Evolutionary conservation across 202 grass and related monocot species (phyloP).

Genomic region (Hordeum pubiflorum): DNA sequence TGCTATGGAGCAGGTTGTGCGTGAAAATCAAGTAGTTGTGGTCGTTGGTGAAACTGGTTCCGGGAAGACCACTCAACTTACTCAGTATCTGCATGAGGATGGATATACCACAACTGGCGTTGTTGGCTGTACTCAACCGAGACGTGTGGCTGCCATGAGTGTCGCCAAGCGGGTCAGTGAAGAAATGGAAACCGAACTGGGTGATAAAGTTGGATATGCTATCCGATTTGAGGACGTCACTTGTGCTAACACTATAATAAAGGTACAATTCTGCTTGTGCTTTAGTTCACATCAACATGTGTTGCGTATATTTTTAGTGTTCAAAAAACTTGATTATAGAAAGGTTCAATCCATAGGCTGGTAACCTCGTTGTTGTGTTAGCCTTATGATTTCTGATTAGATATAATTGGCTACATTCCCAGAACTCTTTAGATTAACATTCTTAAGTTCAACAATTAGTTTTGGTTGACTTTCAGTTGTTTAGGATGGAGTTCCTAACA

Average conservation of each 20-base stretch:
- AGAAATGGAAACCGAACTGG: slow-evolving; percentile 97
- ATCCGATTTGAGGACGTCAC: slow-evolving; percentile 99
- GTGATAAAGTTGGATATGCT: slow-evolving; percentile 87
- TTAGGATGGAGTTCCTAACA: slow-evolving; percentile 8
- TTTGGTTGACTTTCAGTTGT: not conserved
- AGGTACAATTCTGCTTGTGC: slow-evolving; percentile 42
- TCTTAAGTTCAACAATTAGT: not conserved
- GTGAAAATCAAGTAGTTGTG: slow-evolving; percentile 91
- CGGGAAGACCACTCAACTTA: slow-evolving; percentile 90
- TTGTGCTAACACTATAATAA: slow-evolving; percentile 76
- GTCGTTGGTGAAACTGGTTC: slow-evolving; percentile 99
- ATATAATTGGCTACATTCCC: not conserved
- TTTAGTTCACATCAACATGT: not conserved
- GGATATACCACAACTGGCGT: slow-evolving; percentile 73
- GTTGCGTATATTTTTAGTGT: not conserved
- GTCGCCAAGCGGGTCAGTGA: slow-evolving; percentile 96
- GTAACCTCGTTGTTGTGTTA: not conserved
- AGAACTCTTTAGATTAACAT: slow-evolving; percentile 1
- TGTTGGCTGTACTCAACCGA: slow-evolving; percentile 95
- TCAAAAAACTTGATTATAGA: not conserved
- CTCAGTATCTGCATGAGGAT: slow-evolving; percentile 96
- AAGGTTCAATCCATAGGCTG: not conserved
- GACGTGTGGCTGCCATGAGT: slow-evolving; percentile 99
- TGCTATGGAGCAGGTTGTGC: slow-evolving; percentile 61
- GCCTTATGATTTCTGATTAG: not conserved